Evolutionary conservation across 345 rosid genomes (phyloP), one percentile per base, ranked within the genome.

Genomic region (Boechera stricta): DNA sequence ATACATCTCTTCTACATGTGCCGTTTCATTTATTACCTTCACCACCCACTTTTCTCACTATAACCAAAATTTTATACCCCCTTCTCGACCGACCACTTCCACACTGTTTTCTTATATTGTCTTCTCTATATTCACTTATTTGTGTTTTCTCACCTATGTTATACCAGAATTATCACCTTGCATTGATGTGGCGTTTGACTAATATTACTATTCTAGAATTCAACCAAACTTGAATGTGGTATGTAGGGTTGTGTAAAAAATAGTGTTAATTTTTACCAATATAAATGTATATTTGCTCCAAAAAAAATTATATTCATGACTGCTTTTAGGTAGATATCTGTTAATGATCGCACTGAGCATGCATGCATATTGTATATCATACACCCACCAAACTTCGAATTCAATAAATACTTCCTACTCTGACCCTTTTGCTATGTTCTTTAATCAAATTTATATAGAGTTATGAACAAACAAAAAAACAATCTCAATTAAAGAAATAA

Each of bases 301-400:
- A 15, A 4, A 9, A 26, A 26, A 33, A 4, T 13, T 67, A 67
- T 29, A 53, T 38, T 4, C 67, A 56, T 39, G 61, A 5, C 45
- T 63, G 32, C 13, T 39, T 71, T 38, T 78, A 58, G 81, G 81
- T 78, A 72, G 73, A 58, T 72, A 65, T 57, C 73, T 78, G 81
- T 78, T 78, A 55, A 71, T 71, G 60, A 35, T 66, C 51, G 42
- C 65, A 70, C 32, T 54, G 35, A 70, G 75, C 80, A 77, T 77
- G 81, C 54, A 71, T 67, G 44, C 44, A 54, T 63, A 54, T 63
- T 71, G 4, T 65, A 29, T 29, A 62, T 54, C 65, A 65, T 38
- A 64, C 67, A 71, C 65, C 77, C 39, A 71, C 76, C 72, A 64
- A 35, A 38, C 77, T 71, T 42, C 29, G 36, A 45, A 70, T 45